Evolutionary conservation across 2,329 filamentous ascomycete species (phyloP).

Genomic region (Aspergillus ochraceus): DNA sequence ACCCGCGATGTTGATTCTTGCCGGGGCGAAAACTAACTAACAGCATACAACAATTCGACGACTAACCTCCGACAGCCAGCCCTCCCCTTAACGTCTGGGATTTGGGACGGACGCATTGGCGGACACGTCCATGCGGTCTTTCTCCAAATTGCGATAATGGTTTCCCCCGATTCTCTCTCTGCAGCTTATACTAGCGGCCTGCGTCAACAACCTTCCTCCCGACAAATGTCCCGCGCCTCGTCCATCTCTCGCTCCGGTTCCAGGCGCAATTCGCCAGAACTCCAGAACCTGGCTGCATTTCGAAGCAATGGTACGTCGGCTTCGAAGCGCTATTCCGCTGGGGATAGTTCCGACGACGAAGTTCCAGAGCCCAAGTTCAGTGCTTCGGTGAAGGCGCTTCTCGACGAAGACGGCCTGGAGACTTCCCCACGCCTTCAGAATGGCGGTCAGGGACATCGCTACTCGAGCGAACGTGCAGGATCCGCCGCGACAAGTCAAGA

Average conservation of each 20-base stretch:
- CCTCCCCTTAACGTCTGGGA: constrained; percentile 1
- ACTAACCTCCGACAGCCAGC: constrained; percentile 12
- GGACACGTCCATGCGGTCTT: constrained; percentile 18
- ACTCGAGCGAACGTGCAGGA: constrained; percentile 25
- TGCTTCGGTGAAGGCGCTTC: constrained; percentile 82
- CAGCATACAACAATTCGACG: constrained; percentile 9
- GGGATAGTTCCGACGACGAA: constrained; percentile 93
- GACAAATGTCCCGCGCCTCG: constrained; percentile 39
- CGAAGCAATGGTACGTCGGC: constrained; percentile 21
- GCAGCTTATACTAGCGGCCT: constrained; percentile 37
- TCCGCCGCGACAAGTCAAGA: constrained; percentile 30
- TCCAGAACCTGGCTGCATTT: constrained; percentile 17
- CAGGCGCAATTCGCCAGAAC: constrained; percentile 34
- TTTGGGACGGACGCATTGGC: constrained; percentile 16
- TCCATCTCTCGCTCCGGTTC: constrained; percentile 35
- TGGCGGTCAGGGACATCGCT: constrained; percentile 24
- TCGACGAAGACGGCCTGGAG: constrained; percentile 55
- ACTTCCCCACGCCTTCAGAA: constrained; percentile 50
- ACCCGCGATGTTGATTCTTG: constrained; percentile 17
- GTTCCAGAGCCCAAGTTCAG: constrained; percentile 89
- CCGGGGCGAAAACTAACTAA: constrained; percentile 1
- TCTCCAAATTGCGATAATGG: constrained; percentile 26
- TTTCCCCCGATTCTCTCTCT: constrained; percentile 40
- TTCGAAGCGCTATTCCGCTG: constrained; percentile 47
- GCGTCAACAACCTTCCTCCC: constrained; percentile 35